These are phyloP conservation scores for Fraxinus velutina DNA, from an alignment of 305 asterid species.

Conservation along the genomic window DNA sequence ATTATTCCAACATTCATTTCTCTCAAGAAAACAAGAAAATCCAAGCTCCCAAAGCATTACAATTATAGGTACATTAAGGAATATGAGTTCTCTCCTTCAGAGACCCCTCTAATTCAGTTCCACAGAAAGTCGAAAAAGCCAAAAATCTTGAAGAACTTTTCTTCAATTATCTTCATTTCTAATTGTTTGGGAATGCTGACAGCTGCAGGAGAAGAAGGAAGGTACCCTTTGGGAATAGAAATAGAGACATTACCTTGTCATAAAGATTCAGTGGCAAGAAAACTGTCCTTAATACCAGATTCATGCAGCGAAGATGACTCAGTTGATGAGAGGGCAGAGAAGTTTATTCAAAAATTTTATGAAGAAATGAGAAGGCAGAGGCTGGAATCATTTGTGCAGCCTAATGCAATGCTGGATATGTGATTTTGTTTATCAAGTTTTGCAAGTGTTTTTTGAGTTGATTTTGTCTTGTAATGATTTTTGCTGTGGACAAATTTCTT, in stretches of 20 bases:
- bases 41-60: conserved; percentile 26
- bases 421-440: neutral
- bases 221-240: conserved; percentile 19
- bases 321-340: conserved; percentile 65
- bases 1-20: conserved; percentile 18
- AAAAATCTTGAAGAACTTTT: conserved; percentile 26
- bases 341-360: conserved; percentile 55
- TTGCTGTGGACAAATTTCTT: neutral
- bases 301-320: conserved; percentile 19
- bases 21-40: conserved; percentile 31
- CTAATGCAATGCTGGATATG: conserved; percentile 16
- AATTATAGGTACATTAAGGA: conserved; percentile 41
- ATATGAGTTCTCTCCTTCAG: conserved; percentile 55
- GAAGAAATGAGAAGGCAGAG: conserved; percentile 58
- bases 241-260: conserved; percentile 19
- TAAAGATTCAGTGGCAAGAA: neutral
- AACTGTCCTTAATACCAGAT: conserved; percentile 5
- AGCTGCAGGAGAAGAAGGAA: conserved; percentile 14
- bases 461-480: neutral
- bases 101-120: conserved; percentile 35
- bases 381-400: conserved; percentile 19
- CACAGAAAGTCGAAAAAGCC: conserved; percentile 19
- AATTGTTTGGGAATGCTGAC: conserved; percentile 32
- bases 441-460: neutral
- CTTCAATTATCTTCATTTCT: conserved; percentile 23